Base-by-base conservation (phyloP, 306 rosid species). In the Cicer bijugum region DNA sequence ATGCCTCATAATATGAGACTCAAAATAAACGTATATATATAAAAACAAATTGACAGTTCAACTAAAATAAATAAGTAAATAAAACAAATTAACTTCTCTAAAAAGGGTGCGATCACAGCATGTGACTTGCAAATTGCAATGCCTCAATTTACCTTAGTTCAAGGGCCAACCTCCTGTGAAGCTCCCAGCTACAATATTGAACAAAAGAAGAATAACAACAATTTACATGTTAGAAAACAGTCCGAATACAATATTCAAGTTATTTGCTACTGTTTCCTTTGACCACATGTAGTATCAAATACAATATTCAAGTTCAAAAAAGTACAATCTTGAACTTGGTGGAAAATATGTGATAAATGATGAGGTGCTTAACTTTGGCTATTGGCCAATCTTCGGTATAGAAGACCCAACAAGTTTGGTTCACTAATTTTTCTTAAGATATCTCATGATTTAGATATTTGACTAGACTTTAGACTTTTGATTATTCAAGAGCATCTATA, bases 171-270 rank as follows among this genome's bases (percentile, higher is more conserved):
- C 72, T 65, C 23, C 17, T 42, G 17, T 52, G 47, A 53, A 60
- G 55, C 62, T 71, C 71, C 33, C n/a, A 69, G 53, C 66, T 77
- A 8, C n/a, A 15, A 71, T 15, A 46, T 48, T 33, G 35, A 79
- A 60, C 4, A 1, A 17, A 75, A 35, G 17, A n/a, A 75, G 57
- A 59, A 51, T 5, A 73, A 16, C n/a, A 23, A 59, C 66, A 55
- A 20, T 10, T 56, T 33, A 56, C 8, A 23, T 9, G 47, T 73
- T 65, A 58, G 48, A 62, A 61, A 69, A 53, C 7, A 12, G 33
- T 0, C 33, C 15, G 16, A 7, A 52, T 17, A 15, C 9, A 16
- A 15, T 15, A 6, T n/a, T 52, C 9, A 6, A 16, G 28, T 52
- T 52, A 28, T 28, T 28, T 28, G 33, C 0, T 28, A 28, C 33